These are phyloP conservation scores for Ophiocordyceps camponoti-floridani DNA, from an alignment of 2,329 filamentous ascomycete species.

Conservation along the genomic window DNA sequence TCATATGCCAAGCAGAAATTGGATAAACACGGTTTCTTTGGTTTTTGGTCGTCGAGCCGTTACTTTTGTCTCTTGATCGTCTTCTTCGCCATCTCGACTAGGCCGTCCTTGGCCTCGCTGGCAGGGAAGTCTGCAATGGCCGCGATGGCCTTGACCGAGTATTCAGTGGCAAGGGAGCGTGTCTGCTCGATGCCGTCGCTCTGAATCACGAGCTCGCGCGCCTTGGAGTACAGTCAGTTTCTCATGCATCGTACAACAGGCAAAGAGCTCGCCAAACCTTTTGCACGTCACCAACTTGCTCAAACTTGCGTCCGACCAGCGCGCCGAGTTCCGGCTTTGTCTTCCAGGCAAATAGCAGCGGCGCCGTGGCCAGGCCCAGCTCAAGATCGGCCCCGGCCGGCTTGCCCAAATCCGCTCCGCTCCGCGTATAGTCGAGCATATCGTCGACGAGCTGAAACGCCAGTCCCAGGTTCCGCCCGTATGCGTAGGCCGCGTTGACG, in stretches of 20 bases:
- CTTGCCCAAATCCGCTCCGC: conserved; percentile 73
- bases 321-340: conserved; percentile 67
- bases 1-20: neutral
- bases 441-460: conserved; percentile 97
- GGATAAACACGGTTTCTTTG: neutral
- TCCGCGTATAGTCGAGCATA: conserved; percentile 90
- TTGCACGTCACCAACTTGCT: conserved; percentile 63
- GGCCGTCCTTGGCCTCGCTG: conserved; percentile 83
- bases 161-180: conserved; percentile 74
- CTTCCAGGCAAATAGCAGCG: conserved; percentile 91
- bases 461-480: conserved; percentile 83
- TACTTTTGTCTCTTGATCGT: conserved; percentile 79
- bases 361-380: conserved; percentile 82
- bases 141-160: conserved; percentile 69
- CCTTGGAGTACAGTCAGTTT: conserved; percentile 32
- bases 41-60: neutral
- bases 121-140: conserved; percentile 76
- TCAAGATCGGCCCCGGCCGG: conserved; percentile 89
- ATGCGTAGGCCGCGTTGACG: conserved; percentile 79
- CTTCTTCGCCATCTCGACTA: conserved; percentile 88
- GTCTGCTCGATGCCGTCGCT: conserved; percentile 89
- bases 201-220: conserved; percentile 63
- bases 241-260: neutral
- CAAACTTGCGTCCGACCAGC: conserved; percentile 84
- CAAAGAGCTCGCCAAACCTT: conserved; percentile 41